A percentile compares a stretch with the other conserved stretches of the same genome.
Conservation (phyloP, 331 rosid genomes). For the Acacia concinna region DNA sequence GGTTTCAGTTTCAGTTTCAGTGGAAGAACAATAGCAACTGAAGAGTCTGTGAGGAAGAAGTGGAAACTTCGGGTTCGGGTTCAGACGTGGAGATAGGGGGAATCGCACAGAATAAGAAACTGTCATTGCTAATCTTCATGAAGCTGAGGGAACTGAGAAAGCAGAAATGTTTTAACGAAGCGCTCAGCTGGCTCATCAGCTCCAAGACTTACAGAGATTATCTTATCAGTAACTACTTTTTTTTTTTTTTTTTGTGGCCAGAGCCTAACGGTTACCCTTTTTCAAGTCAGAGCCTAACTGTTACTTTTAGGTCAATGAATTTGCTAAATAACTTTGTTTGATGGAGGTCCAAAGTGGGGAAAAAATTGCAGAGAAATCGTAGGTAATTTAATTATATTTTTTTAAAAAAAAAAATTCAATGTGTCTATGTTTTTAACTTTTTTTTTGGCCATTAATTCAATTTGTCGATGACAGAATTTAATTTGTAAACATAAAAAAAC, state of each 20-base stretch:
- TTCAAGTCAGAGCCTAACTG: no score
- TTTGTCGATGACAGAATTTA: no score
- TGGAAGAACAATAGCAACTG: conserved; percentile 33
- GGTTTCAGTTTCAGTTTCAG: conserved; percentile 2
- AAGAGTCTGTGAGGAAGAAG: conserved; percentile 20
- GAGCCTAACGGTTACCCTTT: no score
- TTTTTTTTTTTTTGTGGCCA: not conserved
- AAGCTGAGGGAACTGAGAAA: not conserved
- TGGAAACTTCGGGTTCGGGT: not conserved
- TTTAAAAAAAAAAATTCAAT: no score
- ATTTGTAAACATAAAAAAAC: no score
- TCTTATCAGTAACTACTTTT: not conserved
- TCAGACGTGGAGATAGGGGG: not conserved
- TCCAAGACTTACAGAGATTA: not conserved
- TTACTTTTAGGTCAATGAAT: not conserved
- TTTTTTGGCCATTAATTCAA: no score
- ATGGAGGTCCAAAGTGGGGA: no score
- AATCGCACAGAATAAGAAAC: conserved; percentile 27
- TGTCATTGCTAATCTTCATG: conserved; percentile 18
- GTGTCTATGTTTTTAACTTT: no score
- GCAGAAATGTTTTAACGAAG: not conserved
- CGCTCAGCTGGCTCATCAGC: not conserved
- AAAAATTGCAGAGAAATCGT: no score
- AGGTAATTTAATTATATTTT: no score
- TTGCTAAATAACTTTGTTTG: not conserved